These are phyloP conservation scores for Heliamphora exappendiculata DNA, from an alignment of 148 eudicot species.

Conservation along the genomic window DNA sequence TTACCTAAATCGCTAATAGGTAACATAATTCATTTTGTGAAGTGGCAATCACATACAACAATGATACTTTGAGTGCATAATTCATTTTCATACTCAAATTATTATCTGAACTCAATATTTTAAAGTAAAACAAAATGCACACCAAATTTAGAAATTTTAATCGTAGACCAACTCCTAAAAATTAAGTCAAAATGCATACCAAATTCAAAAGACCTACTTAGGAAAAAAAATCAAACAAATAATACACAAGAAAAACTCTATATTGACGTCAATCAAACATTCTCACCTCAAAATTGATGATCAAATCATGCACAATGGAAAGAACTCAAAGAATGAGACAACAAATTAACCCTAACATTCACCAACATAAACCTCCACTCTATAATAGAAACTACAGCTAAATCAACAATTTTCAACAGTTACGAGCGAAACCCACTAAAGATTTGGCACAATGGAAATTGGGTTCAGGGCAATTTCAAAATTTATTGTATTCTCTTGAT, in stretches of 20 bases:
- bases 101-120: not conserved
- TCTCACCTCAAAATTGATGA: not conserved
- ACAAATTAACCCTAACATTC: not conserved
- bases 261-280: not conserved
- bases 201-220: not conserved
- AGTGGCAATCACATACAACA: too few species aligned
- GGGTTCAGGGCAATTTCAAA: not conserved
- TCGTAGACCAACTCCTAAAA: not conserved
- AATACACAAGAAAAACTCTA: not conserved
- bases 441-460: not conserved
- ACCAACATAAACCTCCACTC: not conserved
- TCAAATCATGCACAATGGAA: not conserved
- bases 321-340: not conserved
- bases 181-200: not conserved
- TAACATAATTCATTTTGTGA: not conserved
- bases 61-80: too few species aligned
- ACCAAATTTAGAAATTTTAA: not conserved
- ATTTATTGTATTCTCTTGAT: not conserved
- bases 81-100: not conserved
- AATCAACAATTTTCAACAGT: not conserved
- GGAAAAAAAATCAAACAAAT: not conserved
- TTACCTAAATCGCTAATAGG: not conserved
- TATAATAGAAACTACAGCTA: not conserved
- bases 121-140: not conserved
- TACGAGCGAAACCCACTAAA: constrained; percentile 4